phyloP scores from a whole-genome alignment of 371 early-diverging fungal genomes.

The Mortierella sp. region DNA sequence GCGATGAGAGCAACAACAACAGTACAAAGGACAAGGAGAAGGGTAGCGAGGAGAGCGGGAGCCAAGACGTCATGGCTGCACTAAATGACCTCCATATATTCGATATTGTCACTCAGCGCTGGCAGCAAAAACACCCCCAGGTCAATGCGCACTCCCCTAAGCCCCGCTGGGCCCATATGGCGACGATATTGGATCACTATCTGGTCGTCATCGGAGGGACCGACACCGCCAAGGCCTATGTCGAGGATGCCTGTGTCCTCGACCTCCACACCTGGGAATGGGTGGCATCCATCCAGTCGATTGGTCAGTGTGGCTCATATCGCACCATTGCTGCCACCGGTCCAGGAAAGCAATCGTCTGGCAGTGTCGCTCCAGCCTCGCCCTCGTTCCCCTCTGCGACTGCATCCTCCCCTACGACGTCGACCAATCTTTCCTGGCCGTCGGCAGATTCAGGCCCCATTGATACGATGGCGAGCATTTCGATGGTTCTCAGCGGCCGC shows the following conservation, averaged over 20 bases:
- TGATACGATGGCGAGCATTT: slow-evolving; percentile 52
- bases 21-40: background rate
- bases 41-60: slow-evolving; percentile 18
- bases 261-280: slow-evolving; percentile 71
- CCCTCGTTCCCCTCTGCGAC: slow-evolving; percentile 38
- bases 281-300: slow-evolving; percentile 63
- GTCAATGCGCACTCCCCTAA: slow-evolving; percentile 66
- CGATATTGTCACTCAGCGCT: slow-evolving; percentile 67
- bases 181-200: slow-evolving; percentile 66
- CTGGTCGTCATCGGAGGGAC: slow-evolving; percentile 82
- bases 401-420: slow-evolving; percentile 31
- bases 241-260: slow-evolving; percentile 79
- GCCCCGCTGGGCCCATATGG: slow-evolving; percentile 80
- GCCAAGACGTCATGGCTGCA: slow-evolving; percentile 57
- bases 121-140: slow-evolving; percentile 65
- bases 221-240: slow-evolving; percentile 76
- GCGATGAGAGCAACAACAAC: background rate
- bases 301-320: slow-evolving; percentile 68
- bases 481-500: slow-evolving; percentile 41
- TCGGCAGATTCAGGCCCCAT: slow-evolving; percentile 24
- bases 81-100: slow-evolving; percentile 77
- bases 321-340: slow-evolving; percentile 64
- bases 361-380: slow-evolving; percentile 21
- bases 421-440: slow-evolving; percentile 32
- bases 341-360: slow-evolving; percentile 41